Conservation (phyloP, 1,139 yeast species). For the Hansenula anomala region DNA sequence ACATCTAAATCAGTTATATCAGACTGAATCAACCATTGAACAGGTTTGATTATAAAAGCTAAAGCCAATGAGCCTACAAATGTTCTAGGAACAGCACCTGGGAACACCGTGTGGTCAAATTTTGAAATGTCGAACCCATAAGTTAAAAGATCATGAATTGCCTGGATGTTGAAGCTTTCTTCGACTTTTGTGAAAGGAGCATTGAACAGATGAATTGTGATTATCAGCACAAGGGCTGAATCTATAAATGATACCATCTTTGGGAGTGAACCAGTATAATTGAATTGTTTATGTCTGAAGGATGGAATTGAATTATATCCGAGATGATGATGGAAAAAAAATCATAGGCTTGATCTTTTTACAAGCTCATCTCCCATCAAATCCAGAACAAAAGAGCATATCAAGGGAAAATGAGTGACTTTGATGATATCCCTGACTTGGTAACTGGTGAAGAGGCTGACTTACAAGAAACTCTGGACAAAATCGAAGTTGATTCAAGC, state of each 20-base stretch:
- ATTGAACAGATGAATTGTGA: constrained; percentile 41
- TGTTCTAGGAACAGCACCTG: constrained; percentile 88
- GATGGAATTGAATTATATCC: no score
- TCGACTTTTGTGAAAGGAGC: constrained; percentile 92
- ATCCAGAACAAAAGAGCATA: no score
- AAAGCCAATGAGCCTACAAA: constrained; percentile 70
- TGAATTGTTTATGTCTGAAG: no score
- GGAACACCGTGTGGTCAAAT: constrained; percentile 75
- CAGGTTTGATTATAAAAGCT: constrained; percentile 37
- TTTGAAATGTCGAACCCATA: constrained; percentile 48
- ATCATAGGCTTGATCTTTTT: no score
- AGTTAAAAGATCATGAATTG: constrained; percentile 73
- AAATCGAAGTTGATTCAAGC: constrained; percentile 11
- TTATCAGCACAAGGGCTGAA: constrained; percentile 25
- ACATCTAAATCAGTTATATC: constrained; percentile 33
- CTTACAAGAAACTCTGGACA: constrained; percentile 11
- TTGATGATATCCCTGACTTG: constrained; percentile 21
- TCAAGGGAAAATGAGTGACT: not conserved
- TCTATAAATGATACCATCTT: constrained; percentile 13
- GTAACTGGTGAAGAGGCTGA: constrained; percentile 22
- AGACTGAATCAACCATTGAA: constrained; percentile 18
- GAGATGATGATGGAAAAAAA: no score
- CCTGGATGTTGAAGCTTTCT: constrained; percentile 90
- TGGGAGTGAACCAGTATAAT: no score
- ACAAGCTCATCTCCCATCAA: no score